A percentile compares a stretch with the other conserved stretches of the same genome.
phyloP scores from a whole-genome alignment of 2,329 filamentous ascomycete species.

The Kalaharituber pfeilii region DNA sequence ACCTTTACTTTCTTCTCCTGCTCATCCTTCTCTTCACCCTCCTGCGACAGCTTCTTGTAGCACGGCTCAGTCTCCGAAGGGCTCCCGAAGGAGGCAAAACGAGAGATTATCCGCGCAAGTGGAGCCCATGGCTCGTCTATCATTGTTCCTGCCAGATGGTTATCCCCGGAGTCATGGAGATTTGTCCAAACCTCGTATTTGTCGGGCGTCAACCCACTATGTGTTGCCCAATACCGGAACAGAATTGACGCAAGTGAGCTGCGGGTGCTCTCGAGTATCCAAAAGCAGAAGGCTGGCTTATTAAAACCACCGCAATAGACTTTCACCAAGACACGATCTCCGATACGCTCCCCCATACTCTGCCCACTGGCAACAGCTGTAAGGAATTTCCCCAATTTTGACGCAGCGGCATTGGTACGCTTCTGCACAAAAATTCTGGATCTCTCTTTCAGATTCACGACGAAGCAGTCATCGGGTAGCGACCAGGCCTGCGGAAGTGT shows the following conservation, averaged over 20 bases:
- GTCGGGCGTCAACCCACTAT: too few species aligned
- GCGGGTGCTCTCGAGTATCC: constrained; percentile 18
- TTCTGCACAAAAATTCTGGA: neutral
- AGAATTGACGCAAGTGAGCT: constrained; percentile 17
- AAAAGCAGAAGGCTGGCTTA: constrained; percentile 18
- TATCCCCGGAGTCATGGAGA: too few species aligned
- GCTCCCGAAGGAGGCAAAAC: neutral
- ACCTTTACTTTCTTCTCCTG: constrained; percentile 11
- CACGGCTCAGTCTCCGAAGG: neutral
- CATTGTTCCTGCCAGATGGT: too few species aligned
- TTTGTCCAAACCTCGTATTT: too few species aligned
- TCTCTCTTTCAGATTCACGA: neutral
- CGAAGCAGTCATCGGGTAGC: neutral
- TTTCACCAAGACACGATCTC: neutral
- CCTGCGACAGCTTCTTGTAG: too few species aligned
- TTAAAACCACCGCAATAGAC: constrained; percentile 2
- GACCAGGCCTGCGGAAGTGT: constrained; percentile 5
- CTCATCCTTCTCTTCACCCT: constrained; percentile 15
- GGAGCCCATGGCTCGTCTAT: neutral
- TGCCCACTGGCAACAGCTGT: neutral
- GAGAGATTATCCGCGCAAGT: neutral
- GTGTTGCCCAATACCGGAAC: constrained; percentile 23
- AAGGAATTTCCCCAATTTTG: too few species aligned
- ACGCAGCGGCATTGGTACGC: neutral
- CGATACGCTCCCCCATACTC: neutral